phyloP scores from a whole-genome alignment of 2,329 filamentous ascomycete genomes.

The Fusarium verticillioides region DNA sequence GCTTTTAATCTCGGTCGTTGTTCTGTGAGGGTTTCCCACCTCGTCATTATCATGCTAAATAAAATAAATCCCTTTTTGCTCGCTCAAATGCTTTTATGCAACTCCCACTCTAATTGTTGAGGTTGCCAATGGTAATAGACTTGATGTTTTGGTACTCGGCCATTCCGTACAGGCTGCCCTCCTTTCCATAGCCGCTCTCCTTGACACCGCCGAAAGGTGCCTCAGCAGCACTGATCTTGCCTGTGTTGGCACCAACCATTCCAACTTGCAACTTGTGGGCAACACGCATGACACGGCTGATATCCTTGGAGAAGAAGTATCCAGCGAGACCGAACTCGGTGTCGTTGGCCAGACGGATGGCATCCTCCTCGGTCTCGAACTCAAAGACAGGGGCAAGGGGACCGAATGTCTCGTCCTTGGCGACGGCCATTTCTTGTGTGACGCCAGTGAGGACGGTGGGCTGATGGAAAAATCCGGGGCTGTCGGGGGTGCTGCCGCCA shows the following conservation, averaged over 20 bases:
- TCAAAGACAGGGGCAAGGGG: slow-evolving; percentile 45
- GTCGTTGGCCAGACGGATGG: slow-evolving; percentile 52
- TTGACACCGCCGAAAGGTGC: slow-evolving; percentile 51
- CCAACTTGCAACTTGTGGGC: slow-evolving; percentile 69
- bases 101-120: slow-evolving; percentile 31
- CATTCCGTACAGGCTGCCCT: slow-evolving; percentile 58
- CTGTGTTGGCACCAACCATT: slow-evolving; percentile 69
- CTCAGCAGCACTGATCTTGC: slow-evolving; percentile 50
- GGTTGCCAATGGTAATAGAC: slow-evolving; percentile 51
- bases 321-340: slow-evolving; percentile 53
- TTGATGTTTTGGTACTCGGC: slow-evolving; percentile 60
- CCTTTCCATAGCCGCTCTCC: slow-evolving; percentile 51
- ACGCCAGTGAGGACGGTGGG: slow-evolving; percentile 75
- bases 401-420: slow-evolving; percentile 49
- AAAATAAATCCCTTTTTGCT: slow-evolving; percentile 27
- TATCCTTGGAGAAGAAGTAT: slow-evolving; percentile 50
- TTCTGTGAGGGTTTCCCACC: slow-evolving; percentile 26
- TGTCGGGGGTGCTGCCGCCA: slow-evolving; percentile 72
- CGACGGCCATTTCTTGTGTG: slow-evolving; percentile 46
- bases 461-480: slow-evolving; percentile 73
- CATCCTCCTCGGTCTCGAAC: slow-evolving; percentile 54
- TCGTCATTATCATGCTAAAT: slow-evolving; percentile 44
- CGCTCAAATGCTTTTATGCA: not conserved
- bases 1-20: slow-evolving; percentile 9
- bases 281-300: slow-evolving; percentile 56